phyloP scores from a whole-genome alignment of 163 green algal species.

The Coccomyxa subellipsoidea region DNA sequence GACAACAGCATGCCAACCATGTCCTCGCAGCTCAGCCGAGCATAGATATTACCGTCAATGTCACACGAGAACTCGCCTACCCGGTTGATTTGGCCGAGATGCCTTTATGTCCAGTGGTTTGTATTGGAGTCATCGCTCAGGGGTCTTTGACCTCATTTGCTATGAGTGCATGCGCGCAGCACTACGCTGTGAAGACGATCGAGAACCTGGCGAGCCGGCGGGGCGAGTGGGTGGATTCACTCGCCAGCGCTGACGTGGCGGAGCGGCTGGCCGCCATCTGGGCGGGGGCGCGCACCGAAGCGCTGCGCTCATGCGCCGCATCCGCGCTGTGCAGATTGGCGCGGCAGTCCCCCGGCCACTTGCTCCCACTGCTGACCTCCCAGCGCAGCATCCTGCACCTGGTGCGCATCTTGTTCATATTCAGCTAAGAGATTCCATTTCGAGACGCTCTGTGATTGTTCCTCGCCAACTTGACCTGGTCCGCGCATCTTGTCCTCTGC shows the following conservation, averaged over 20 bases:
- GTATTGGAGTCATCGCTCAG: too few species aligned
- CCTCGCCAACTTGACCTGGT: not conserved
- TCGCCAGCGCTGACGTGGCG: constrained; percentile 58
- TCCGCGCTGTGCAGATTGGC: constrained; percentile 68
- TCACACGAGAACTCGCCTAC: too few species aligned
- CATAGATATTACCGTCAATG: too few species aligned
- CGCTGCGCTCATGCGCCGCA: constrained; percentile 67
- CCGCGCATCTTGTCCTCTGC: not conserved
- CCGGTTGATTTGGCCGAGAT: too few species aligned
- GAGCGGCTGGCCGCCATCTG: constrained; percentile 48
- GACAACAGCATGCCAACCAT: too few species aligned
- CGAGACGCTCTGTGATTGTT: not conserved
- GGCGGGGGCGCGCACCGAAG: constrained; percentile 39
- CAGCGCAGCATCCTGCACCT: not conserved
- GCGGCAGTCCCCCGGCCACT: constrained; percentile 27
- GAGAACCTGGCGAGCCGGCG: constrained; percentile 85
- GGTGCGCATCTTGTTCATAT: not conserved
- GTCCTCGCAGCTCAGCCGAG: too few species aligned
- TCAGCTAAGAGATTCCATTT: too few species aligned
- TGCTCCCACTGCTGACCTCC: not conserved
- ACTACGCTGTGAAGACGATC: constrained; percentile 92
- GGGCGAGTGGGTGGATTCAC: constrained; percentile 65
- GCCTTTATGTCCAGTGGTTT: too few species aligned
- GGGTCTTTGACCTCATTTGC: too few species aligned
- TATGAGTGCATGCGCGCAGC: constrained; percentile 44